These are phyloP conservation scores for Yarrowia galli DNA, from an alignment of 1,139 yeast genomes.

Conservation along the genomic window DNA sequence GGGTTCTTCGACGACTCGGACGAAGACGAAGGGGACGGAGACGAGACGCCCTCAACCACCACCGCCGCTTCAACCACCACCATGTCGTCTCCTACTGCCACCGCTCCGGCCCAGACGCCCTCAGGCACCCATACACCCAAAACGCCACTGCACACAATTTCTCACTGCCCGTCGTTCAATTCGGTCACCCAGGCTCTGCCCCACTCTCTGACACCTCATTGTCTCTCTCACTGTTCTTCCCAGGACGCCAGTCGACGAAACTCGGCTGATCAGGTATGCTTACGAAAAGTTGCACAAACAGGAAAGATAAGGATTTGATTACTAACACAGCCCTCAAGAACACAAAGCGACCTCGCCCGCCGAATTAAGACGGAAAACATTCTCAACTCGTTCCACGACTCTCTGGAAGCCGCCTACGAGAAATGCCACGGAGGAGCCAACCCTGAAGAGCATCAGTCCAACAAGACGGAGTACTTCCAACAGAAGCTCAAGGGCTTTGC, in stretches of 20 bases:
- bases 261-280: conserved; percentile 3
- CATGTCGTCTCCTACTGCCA: neutral
- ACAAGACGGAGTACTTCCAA: conserved; percentile 43
- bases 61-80: neutral
- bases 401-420: conserved; percentile 17
- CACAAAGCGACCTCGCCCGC: conserved; percentile 21
- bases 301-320: no score
- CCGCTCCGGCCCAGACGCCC: neutral
- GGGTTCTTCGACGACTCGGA: conserved; percentile 8
- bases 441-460: conserved; percentile 43
- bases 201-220: neutral
- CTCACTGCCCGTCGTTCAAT: conserved; percentile 3
- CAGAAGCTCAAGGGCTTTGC: conserved; percentile 46
- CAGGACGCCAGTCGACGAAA: neutral
- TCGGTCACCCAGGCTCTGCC: neutral
- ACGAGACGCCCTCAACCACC: neutral
- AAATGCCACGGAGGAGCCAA: conserved; percentile 30
- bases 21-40: neutral
- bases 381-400: conserved; percentile 36
- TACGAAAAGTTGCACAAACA: no score
- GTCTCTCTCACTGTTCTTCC: neutral
- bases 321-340: conserved; percentile 37
- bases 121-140: conserved; percentile 10
- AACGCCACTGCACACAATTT: neutral
- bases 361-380: conserved; percentile 35